phyloP scores from a whole-genome alignment of 805 yeast genomes.

The Hanseniaspora nectarophila region DNA sequence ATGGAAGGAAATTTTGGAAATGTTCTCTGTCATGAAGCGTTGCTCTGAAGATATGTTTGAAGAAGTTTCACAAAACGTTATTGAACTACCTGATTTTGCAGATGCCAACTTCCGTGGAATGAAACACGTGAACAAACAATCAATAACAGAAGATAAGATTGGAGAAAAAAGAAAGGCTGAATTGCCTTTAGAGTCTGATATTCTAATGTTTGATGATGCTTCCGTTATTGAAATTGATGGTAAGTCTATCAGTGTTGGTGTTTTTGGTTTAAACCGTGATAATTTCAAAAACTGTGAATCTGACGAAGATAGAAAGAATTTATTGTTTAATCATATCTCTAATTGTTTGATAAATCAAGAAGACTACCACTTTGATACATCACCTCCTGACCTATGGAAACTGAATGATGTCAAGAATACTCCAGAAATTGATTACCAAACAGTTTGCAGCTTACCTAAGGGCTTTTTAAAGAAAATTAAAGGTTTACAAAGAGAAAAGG shows the following conservation, averaged over 20 bases:
- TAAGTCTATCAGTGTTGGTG: background rate
- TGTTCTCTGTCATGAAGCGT: background rate
- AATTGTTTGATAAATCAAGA: background rate
- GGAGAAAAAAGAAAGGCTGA: background rate
- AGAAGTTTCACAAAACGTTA: background rate
- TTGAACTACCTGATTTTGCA: background rate
- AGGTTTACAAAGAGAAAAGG: background rate
- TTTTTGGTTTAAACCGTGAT: background rate
- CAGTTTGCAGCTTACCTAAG: background rate
- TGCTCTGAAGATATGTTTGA: background rate
- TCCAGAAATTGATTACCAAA: background rate
- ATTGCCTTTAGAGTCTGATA: background rate
- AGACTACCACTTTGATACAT: background rate
- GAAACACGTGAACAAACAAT: background rate
- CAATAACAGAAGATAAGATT: background rate
- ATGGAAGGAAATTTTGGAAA: conserved; percentile 2
- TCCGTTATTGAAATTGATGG: background rate
- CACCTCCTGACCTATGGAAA: background rate
- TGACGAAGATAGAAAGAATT: background rate
- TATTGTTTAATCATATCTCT: background rate
- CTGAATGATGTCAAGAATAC: background rate
- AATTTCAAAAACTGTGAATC: background rate
- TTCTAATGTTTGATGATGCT: background rate
- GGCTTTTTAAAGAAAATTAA: background rate
- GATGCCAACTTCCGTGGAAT: no score